phyloP scores from a whole-genome alignment of 805 yeast species.

The Metschnikowia lunata region DNA sequence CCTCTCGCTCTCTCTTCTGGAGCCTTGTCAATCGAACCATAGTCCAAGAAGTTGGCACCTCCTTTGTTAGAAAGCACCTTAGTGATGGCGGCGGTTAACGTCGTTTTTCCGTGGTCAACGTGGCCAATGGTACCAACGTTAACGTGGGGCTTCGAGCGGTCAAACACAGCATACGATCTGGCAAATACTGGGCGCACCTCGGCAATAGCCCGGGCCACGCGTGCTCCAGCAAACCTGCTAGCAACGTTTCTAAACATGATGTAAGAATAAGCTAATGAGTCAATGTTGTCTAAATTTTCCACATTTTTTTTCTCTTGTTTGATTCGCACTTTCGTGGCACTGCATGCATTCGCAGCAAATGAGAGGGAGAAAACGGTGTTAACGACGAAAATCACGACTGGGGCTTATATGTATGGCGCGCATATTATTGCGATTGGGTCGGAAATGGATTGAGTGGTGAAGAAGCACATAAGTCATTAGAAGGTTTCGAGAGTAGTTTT shows the following conservation, averaged over 20 bases:
- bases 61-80: constrained; percentile 84
- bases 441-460: too few relatives aligned
- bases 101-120: constrained; percentile 98
- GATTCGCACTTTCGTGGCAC: constrained; percentile 2
- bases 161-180: constrained; percentile 65
- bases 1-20: constrained; percentile 99
- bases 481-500: too few relatives aligned
- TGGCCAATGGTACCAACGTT: constrained; percentile 98
- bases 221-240: constrained; percentile 21
- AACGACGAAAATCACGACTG: too few relatives aligned
- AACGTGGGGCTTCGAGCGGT: constrained; percentile 94
- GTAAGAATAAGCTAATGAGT: constrained; percentile 3
- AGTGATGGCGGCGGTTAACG: constrained; percentile 97
- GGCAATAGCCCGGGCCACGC: constrained; percentile 21
- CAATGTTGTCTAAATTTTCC: background rate
- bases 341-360: constrained; percentile 7
- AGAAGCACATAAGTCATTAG: too few relatives aligned
- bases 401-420: too few relatives aligned
- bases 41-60: constrained; percentile 92
- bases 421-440: too few relatives aligned
- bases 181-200: constrained; percentile 27
- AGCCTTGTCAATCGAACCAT: constrained; percentile 90
- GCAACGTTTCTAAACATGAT: constrained; percentile 29
- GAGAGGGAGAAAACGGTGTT: too few relatives aligned
- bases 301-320: background rate